Percentiles rank a stretch among this genome's conserved stretches.
Evolutionary conservation across 176 grass and related monocot species (phyloP).

Genomic region (barley (Hordeum vulgare)): MorexV3_pseudomolecules_assembly NC_058518.1:346377613-346378112

Average conservation of each 20-base stretch:
- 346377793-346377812: not conserved
- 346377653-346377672: not conserved
- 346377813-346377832: conserved; percentile 7
- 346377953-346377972: conserved; percentile 1
- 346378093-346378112: conserved; percentile 7
- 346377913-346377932: not conserved
- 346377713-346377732: not conserved
- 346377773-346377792: not conserved
- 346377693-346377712: not conserved
- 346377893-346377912: not conserved
- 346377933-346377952: not conserved
- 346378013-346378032: conserved; percentile 12
- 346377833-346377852: conserved; percentile 1
- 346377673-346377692: not conserved
- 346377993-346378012: conserved; percentile 25
- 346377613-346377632: conserved; percentile 8
- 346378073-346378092: not conserved
- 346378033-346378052: not conserved
- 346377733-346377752: not conserved
- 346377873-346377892: not conserved
- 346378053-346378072: not conserved
- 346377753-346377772: not conserved
- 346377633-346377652: conserved; percentile 1
- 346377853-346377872: not conserved
- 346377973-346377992: not conserved